Conservation (phyloP, 140 eudicot genomes). For the Ambrosia hybrid region DNA sequence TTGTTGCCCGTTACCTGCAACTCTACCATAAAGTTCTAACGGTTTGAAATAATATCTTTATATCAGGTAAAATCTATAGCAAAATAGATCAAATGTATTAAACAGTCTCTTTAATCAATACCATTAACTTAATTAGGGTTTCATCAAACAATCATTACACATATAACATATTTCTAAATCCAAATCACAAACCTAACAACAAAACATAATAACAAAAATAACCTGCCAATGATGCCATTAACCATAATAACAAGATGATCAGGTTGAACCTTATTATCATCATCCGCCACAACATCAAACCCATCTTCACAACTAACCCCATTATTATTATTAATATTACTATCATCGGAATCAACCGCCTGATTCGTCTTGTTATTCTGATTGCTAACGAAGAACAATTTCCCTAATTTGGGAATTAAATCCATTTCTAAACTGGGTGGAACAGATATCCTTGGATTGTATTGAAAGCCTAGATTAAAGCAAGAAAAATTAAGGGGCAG, state of each 20-base stretch:
- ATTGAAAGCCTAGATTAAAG: slow-evolving; percentile 36
- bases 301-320: slow-evolving; percentile 43
- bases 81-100: neutral
- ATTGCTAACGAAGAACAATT: slow-evolving; percentile 41
- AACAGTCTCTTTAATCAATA: neutral
- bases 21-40: no score
- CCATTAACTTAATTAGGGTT: neutral
- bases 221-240: slow-evolving; percentile 90
- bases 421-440: slow-evolving; percentile 38
- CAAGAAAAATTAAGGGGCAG: slow-evolving; percentile 18
- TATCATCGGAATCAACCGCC: slow-evolving; percentile 39
- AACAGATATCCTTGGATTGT: neutral
- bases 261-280: slow-evolving; percentile 37
- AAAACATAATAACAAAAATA: neutral
- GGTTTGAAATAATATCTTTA: no score
- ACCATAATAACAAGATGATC: slow-evolving; percentile 91
- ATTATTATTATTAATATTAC: neutral
- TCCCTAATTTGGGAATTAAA: slow-evolving; percentile 43
- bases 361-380: slow-evolving; percentile 34
- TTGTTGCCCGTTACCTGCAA: no score
- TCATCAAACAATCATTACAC: no score
- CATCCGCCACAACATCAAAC: slow-evolving; percentile 49
- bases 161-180: neutral
- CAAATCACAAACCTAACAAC: neutral
- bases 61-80: no score